Base-by-base conservation (phyloP, 345 rosid species). In the Dimocarpus longan region DNA sequence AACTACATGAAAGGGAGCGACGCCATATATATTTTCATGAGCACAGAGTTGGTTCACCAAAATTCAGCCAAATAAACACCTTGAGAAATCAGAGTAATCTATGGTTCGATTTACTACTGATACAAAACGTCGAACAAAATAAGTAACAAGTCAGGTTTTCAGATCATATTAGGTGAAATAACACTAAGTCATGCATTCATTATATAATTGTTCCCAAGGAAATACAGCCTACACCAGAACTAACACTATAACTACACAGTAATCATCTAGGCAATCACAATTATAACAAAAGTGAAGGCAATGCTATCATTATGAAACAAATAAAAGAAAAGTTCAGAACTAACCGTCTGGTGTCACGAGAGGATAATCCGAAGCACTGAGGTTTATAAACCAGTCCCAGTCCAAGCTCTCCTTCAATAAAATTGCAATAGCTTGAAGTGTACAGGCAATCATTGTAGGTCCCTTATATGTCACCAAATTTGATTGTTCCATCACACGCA, bases 301-400 rank as follows among this genome's bases (percentile, higher is more conserved):
- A 46, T 32, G 52, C 52, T 48, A 43, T 26, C n/a, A 63, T 26
- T 12, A 60, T 5, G 24, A 76, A 70, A 59, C 71, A 75, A 32
- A 60, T 2, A 21, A 50, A 37, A 48, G 54, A 60, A 75, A 79
- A 71, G 65, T 60, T 62, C 5, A 19, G 39, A 52, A 90, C 97
- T 85, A 82, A 95, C 98, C 98, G 78, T 95, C 98, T 89, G 91
- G 98, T 57, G 97, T 93, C 66, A 93, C 89, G 70, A 95, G 98
- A 77, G 98, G 98, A 86, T 95, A 93, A 73, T 95, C 98, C 0
- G 97, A 93, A 66, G 98, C 98, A 12, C 98, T 95, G 81, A 93
- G 95, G 80, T 95, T 95, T 52, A 95, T 84, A 86, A 95, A 95
- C 98, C 98, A 95, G 82, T 93, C 98, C 98, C 97, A 95, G 37